Evolutionary conservation across 1,284 basidiomycete species (phyloP).

Genomic region (Phylloboletellus chloephorus): DNA sequence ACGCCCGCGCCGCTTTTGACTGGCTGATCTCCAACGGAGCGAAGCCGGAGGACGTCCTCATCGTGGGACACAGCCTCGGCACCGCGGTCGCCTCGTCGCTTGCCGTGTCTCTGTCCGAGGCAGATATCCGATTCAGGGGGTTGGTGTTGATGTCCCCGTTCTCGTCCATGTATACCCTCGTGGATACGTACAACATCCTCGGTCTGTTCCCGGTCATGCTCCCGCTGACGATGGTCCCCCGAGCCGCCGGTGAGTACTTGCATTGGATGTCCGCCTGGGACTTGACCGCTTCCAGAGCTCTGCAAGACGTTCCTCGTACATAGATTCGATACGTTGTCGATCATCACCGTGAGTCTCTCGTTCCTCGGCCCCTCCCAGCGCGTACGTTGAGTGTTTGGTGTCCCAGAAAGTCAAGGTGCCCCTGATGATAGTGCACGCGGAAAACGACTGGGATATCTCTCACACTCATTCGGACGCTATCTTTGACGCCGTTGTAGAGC

Average conservation of each 20-base stretch:
- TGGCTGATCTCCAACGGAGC: constrained; percentile 66
- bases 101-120: constrained; percentile 51
- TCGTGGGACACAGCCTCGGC: constrained; percentile 81
- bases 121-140: constrained; percentile 51
- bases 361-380: neutral
- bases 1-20: constrained; percentile 79
- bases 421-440: constrained; percentile 75
- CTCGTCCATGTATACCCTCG: constrained; percentile 56
- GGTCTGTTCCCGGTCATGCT: constrained; percentile 70
- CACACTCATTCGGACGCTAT: constrained; percentile 68
- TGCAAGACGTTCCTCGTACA: constrained; percentile 55
- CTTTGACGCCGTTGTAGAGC: constrained; percentile 64
- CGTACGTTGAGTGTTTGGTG: constrained; percentile 1
- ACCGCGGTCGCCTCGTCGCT: constrained; percentile 72
- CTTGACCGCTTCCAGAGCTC: constrained; percentile 39
- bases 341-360: constrained; percentile 46
- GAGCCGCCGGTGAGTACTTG: constrained; percentile 55
- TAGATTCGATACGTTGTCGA: constrained; percentile 59
- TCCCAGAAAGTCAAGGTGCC: constrained; percentile 55
- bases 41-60: constrained; percentile 51
- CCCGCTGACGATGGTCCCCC: constrained; percentile 65
- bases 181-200: constrained; percentile 69
- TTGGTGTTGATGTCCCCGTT: constrained; percentile 77
- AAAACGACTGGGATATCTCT: constrained; percentile 80
- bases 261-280: neutral